Conservation (phyloP, 2,329 filamentous ascomycete species). For the Chaetomium globosum region DNA sequence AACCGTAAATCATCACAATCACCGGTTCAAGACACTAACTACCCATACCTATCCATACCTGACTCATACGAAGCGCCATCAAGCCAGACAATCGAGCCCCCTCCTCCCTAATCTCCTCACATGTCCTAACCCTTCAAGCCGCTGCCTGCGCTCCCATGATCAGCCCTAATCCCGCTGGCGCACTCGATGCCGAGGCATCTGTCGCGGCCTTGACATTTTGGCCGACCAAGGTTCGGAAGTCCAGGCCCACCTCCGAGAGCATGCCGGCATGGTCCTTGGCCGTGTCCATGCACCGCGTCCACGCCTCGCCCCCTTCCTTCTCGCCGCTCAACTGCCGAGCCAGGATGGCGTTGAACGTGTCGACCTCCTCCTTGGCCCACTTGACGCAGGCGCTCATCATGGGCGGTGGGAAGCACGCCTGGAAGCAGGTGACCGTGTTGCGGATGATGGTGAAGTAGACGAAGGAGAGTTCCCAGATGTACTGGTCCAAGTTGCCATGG, state of each 20-base stretch:
- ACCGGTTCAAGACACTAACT: neutral
- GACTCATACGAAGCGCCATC: neutral
- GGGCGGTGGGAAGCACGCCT: conserved; percentile 78
- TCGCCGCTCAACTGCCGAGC: conserved; percentile 85
- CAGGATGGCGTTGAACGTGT: conserved; percentile 83
- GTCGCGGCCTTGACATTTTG: conserved; percentile 48
- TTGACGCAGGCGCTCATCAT: conserved; percentile 95
- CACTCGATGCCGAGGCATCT: conserved; percentile 26
- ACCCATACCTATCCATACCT: neutral
- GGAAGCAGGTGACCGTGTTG: conserved; percentile 89
- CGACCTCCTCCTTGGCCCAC: conserved; percentile 96
- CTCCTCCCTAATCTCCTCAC: too few relatives aligned
- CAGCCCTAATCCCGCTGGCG: conserved; percentile 50
- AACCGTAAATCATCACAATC: neutral
- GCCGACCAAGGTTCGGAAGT: conserved; percentile 83
- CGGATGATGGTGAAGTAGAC: conserved; percentile 94
- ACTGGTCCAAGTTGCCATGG: conserved; percentile 86
- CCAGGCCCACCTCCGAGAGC: conserved; percentile 81
- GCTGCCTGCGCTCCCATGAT: conserved; percentile 21
- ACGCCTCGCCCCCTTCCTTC: conserved; percentile 72
- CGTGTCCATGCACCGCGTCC: conserved; percentile 79
- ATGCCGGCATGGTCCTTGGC: conserved; percentile 79
- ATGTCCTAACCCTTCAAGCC: neutral
- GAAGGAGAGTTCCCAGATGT: conserved; percentile 93
- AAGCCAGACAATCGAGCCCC: neutral